Conservation (phyloP, 495 filamentous ascomycete species). For the Aspergillus heteromorphus region DNA sequence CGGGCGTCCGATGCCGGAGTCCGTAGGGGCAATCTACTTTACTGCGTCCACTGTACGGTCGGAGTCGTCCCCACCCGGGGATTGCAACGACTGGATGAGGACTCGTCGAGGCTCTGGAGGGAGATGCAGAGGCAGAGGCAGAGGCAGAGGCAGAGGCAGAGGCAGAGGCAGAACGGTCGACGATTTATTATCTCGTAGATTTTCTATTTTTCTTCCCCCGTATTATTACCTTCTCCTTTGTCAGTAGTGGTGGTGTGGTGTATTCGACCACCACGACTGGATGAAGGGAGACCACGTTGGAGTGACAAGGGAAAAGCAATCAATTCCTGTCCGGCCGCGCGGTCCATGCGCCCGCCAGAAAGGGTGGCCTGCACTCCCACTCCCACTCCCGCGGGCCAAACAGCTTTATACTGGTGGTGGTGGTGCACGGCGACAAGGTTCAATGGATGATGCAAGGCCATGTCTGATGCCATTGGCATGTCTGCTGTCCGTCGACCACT, state of each 20-base stretch:
- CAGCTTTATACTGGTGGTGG: too few relatives aligned
- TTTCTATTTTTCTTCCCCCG: too few relatives aligned
- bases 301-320: background rate
- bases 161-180: background rate
- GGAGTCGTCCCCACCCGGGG: background rate
- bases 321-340: background rate
- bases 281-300: constrained; percentile 1
- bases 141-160: too few relatives aligned
- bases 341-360: background rate
- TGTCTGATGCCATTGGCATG: background rate
- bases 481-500: too few relatives aligned
- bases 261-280: background rate
- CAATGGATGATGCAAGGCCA: background rate
- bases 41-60: background rate
- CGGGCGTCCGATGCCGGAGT: background rate
- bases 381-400: too few relatives aligned
- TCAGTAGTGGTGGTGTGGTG: background rate
- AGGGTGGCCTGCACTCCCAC: too few relatives aligned
- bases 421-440: background rate
- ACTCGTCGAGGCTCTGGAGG: too few relatives aligned
- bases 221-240: background rate
- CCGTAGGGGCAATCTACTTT: background rate
- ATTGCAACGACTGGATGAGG: background rate
- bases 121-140: too few relatives aligned
- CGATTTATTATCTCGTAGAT: background rate